A percentile compares a stretch with the other conserved stretches of the same genome.
Conservation (phyloP, 305 asterid genomes). For the Fraxinus velutina region DNA sequence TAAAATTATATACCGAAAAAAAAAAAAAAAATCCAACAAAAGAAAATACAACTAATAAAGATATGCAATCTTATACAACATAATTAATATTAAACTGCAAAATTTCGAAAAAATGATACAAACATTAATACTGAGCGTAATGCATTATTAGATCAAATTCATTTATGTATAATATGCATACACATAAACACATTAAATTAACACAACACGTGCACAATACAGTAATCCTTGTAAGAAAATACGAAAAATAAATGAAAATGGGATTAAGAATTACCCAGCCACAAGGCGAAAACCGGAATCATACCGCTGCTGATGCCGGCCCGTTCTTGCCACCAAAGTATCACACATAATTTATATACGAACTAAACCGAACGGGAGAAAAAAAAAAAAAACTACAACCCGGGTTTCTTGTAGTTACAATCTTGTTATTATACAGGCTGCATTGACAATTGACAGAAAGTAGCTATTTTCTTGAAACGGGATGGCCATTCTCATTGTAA, state of each 20-base stretch:
- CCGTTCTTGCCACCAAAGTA: conserved; percentile 35
- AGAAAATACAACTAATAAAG: not conserved
- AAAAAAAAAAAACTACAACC: not conserved
- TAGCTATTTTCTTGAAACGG: not conserved
- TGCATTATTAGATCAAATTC: not conserved
- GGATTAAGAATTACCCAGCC: conserved; percentile 26
- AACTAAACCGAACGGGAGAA: not conserved
- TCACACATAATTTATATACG: conserved; percentile 26
- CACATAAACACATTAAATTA: not conserved
- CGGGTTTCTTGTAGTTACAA: not conserved
- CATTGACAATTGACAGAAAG: not conserved
- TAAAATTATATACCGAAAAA: not conserved
- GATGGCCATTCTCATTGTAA: not conserved
- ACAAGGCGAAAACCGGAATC: conserved; percentile 36
- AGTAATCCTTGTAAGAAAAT: not conserved
- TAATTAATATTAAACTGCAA: not conserved
- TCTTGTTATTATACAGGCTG: not conserved
- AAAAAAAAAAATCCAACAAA: not conserved
- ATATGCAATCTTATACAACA: not conserved
- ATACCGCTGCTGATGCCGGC: conserved; percentile 37
- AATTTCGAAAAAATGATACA: not conserved
- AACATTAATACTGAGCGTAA: not conserved
- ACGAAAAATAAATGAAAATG: not conserved
- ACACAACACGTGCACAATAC: not conserved
- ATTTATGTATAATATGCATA: not conserved